These are phyloP conservation scores for Glomus cerebriforme DNA, from an alignment of 192 early-diverging fungal species.

Conservation along the genomic window DNA sequence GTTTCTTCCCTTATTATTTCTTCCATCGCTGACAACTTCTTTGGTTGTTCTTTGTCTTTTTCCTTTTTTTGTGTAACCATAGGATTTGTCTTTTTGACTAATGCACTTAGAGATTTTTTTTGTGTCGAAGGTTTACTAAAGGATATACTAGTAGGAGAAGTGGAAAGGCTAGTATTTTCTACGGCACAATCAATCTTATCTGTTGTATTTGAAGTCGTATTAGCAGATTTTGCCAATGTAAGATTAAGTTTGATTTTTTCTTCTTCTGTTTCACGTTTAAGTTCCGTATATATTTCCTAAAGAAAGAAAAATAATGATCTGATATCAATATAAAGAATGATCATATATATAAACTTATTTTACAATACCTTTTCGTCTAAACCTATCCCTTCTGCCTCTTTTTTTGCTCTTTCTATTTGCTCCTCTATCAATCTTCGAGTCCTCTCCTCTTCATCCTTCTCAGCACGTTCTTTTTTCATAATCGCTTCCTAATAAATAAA, in stretches of 20 bases:
- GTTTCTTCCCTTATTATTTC: conserved; percentile 62
- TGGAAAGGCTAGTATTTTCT: conserved; percentile 24
- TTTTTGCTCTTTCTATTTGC: conserved; percentile 80
- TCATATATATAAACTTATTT: neutral
- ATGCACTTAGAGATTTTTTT: conserved; percentile 33
- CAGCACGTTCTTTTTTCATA: conserved; percentile 74
- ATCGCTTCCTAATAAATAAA: conserved; percentile 63
- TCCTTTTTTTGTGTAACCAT: neutral
- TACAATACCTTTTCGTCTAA: conserved; percentile 27
- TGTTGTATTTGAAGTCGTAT: conserved; percentile 29
- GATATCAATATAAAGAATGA: neutral
- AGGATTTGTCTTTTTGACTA: conserved; percentile 14
- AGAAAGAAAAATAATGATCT: neutral
- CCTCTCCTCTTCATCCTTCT: conserved; percentile 86
- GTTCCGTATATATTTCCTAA: conserved; percentile 48
- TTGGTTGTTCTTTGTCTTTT: conserved; percentile 33
- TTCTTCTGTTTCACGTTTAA: conserved; percentile 62
- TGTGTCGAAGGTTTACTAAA: conserved; percentile 35
- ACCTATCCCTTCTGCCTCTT: conserved; percentile 40
- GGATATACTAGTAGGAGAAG: conserved; percentile 30
- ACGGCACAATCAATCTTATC: conserved; percentile 40
- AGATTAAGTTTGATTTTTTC: conserved; percentile 75
- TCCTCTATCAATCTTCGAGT: conserved; percentile 74
- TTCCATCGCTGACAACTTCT: conserved; percentile 64
- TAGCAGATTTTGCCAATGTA: conserved; percentile 24